phyloP scores from a whole-genome alignment of 108 stramenopile species.

The Parmales sp. region DNA sequence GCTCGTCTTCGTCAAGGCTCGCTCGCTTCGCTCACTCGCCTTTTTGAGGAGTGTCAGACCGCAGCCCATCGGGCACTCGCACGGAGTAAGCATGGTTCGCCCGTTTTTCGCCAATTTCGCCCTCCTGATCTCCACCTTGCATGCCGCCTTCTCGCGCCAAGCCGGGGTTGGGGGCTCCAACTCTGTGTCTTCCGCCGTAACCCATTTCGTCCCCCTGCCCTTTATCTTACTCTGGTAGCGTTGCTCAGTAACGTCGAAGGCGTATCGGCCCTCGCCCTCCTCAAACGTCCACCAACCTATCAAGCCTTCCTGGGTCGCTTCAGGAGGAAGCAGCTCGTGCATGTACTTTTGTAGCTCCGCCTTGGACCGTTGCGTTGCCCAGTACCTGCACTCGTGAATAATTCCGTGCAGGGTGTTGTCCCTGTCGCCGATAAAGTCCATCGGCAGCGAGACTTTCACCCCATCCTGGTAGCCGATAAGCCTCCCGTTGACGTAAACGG shows the following conservation, averaged over 20 bases:
- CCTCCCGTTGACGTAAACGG: slow-evolving; percentile 26
- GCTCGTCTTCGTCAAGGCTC: no score
- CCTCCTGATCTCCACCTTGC: slow-evolving; percentile 15
- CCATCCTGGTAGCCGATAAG: slow-evolving; percentile 14
- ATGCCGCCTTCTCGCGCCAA: slow-evolving; percentile 18
- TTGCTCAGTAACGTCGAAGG: slow-evolving; percentile 24
- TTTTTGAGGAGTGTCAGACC: neutral
- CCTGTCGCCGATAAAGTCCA: slow-evolving; percentile 25
- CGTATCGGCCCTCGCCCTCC: slow-evolving; percentile 23
- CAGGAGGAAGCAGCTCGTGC: slow-evolving; percentile 22
- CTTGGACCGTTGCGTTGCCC: slow-evolving; percentile 17
- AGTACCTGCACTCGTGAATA: slow-evolving; percentile 28
- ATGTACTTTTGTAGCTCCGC: slow-evolving; percentile 20
- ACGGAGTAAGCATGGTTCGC: neutral
- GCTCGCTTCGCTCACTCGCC: no score
- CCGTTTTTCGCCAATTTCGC: neutral
- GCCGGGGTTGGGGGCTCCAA: slow-evolving; percentile 21
- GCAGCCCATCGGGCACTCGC: neutral
- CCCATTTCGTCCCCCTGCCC: slow-evolving; percentile 20
- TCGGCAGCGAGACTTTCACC: slow-evolving; percentile 15
- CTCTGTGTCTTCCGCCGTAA: neutral
- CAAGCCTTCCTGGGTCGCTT: slow-evolving; percentile 15
- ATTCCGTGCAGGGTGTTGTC: slow-evolving; percentile 20
- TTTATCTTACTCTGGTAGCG: slow-evolving; percentile 16
- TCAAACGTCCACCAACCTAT: slow-evolving; percentile 35